Evolutionary conservation across 148 eudicot species (phyloP).

Genomic region (Oxyria digyna): DNA sequence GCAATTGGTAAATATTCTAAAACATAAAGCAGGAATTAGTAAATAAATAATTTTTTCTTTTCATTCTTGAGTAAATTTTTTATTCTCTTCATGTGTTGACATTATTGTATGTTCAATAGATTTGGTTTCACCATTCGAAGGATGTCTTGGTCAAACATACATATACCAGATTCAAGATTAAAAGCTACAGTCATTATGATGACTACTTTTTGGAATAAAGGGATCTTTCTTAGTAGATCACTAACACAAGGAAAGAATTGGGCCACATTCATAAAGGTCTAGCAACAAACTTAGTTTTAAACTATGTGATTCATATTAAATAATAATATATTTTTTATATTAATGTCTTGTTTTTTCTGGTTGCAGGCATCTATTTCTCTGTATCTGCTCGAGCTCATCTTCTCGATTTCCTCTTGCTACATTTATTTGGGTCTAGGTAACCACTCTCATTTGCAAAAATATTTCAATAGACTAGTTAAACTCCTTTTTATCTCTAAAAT

Average conservation of each 20-base stretch:
- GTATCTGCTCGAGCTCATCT: conserved; percentile 38
- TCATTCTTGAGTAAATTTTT: background rate
- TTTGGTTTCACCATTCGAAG: conserved; percentile 35
- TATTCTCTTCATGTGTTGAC: background rate
- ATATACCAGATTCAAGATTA: conserved; percentile 46
- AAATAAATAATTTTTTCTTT: background rate
- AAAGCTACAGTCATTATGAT: conserved; percentile 21
- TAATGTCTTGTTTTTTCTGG: no score
- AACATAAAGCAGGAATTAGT: background rate
- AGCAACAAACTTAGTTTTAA: background rate
- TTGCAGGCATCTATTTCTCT: conserved; percentile 48
- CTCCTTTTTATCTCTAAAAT: background rate
- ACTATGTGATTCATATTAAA: background rate
- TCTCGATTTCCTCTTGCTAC: conserved; percentile 36
- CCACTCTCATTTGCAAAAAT: background rate
- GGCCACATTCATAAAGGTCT: conserved; percentile 62
- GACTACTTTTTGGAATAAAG: conserved; percentile 42
- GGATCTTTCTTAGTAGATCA: conserved; percentile 22
- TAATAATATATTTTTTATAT: background rate
- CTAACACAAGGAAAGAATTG: conserved; percentile 77
- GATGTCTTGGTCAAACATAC: conserved; percentile 42
- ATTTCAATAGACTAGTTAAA: background rate
- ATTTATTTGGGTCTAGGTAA: conserved; percentile 58
- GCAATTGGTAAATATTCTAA: background rate
- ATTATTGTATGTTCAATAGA: conserved; percentile 21